A percentile compares a stretch with the other conserved stretches of the same genome.
Conservation (phyloP, 192 early-diverging fungal species). For the Chytriomyces hyalinus region DNA sequence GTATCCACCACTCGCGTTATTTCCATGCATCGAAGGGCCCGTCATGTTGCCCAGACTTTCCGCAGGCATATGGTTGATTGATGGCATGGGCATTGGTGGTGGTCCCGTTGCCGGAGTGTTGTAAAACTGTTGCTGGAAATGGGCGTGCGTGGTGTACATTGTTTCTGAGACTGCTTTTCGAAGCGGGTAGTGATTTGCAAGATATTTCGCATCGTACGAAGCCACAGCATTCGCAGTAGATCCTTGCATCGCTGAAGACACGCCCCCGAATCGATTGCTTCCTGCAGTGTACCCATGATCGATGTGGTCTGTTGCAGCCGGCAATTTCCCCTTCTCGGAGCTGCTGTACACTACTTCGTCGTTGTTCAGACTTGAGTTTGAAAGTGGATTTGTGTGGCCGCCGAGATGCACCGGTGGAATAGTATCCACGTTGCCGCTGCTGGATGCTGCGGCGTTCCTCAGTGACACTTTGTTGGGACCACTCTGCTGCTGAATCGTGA, state of each 20-base stretch:
- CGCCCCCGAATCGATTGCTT: too few relatives aligned
- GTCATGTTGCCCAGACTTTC: too few relatives aligned
- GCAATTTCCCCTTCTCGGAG: not conserved
- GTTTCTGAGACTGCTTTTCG: slow-evolving; percentile 42
- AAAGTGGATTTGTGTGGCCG: too few relatives aligned
- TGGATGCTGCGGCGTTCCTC: slow-evolving; percentile 12
- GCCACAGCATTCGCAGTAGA: not conserved
- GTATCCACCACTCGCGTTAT: not conserved
- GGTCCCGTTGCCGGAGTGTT: too few relatives aligned
- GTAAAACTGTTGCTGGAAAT: too few relatives aligned
- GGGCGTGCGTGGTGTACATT: not conserved
- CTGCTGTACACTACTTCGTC: slow-evolving; percentile 13
- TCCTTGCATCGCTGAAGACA: not conserved
- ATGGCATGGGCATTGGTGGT: too few relatives aligned
- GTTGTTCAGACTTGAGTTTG: not conserved
- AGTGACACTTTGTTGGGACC: slow-evolving; percentile 35
- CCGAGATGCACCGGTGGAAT: too few relatives aligned
- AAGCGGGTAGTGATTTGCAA: slow-evolving; percentile 31
- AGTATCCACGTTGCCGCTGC: not conserved
- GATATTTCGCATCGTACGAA: not conserved
- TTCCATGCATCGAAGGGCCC: not conserved
- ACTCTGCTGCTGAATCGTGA: slow-evolving; percentile 46
- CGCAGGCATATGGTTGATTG: not conserved
- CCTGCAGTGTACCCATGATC: too few relatives aligned
- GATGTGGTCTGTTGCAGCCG: not conserved